Evolutionary conservation across 2,329 filamentous ascomycete genomes (phyloP).

Genomic region (Ophiostoma pallidulum): DNA sequence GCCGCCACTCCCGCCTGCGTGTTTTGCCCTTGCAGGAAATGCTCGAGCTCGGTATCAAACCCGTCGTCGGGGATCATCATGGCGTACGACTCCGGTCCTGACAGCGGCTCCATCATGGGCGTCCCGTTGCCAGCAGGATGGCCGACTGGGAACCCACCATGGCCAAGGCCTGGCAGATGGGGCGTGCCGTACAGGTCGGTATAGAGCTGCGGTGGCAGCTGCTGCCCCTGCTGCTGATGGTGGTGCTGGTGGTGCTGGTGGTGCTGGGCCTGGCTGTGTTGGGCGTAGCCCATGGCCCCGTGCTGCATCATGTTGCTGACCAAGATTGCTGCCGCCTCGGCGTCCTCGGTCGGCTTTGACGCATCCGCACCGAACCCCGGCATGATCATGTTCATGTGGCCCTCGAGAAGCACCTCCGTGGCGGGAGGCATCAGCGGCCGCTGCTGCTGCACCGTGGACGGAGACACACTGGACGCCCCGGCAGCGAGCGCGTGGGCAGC

Average conservation of each 20-base stretch:
- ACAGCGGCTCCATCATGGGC: slow-evolving; percentile 2
- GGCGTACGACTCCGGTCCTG: too few species aligned
- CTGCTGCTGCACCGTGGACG: not conserved
- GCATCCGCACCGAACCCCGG: not conserved
- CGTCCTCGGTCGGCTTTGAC: not conserved
- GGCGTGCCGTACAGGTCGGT: not conserved
- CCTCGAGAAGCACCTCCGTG: not conserved
- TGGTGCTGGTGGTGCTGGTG: not conserved
- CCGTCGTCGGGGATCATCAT: slow-evolving; percentile 34
- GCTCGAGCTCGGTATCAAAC: slow-evolving; percentile 37
- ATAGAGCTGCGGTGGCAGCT: too few species aligned
- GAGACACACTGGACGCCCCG: not conserved
- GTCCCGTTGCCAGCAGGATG: not conserved
- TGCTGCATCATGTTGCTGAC: slow-evolving; percentile 4
- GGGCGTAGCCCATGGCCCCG: not conserved
- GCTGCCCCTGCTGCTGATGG: not conserved
- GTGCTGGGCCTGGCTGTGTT: too few species aligned
- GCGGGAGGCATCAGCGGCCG: not conserved
- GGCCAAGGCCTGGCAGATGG: not conserved
- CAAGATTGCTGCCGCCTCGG: not conserved
- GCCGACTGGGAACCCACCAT: not conserved
- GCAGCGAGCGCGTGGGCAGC: not conserved
- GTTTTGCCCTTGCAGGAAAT: slow-evolving; percentile 36
- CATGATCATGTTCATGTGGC: not conserved
- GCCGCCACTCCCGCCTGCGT: too few species aligned